A percentile compares a stretch with the other conserved stretches of the same genome.
Conservation (phyloP, 106 monocot genomes). For the Chionographis japonica region DNA sequence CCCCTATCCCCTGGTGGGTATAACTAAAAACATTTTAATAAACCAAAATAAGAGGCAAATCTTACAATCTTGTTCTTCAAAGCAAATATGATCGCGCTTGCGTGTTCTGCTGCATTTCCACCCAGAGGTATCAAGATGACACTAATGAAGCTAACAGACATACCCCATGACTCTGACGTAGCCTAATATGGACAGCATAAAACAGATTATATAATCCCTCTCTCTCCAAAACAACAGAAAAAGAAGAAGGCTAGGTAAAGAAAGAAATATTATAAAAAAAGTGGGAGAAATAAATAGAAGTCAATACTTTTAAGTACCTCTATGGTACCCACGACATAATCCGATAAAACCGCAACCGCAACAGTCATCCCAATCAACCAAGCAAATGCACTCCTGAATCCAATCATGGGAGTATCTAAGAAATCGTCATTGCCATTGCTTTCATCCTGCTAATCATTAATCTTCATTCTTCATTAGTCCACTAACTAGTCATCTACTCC, state of each 20-base stretch:
- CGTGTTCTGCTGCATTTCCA: slow-evolving; percentile 90
- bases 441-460: neutral
- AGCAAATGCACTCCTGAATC: slow-evolving; percentile 39
- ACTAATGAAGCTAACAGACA: slow-evolving; percentile 64
- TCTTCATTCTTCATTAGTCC: no score
- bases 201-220: no score
- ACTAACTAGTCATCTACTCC: no score
- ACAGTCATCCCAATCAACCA: slow-evolving; percentile 49
- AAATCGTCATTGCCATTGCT: neutral
- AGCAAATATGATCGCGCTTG: slow-evolving; percentile 85
- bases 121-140: slow-evolving; percentile 71
- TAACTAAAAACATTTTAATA: no score
- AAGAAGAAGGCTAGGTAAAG: no score
- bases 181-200: slow-evolving; percentile 9
- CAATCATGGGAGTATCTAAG: slow-evolving; percentile 19
- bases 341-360: slow-evolving; percentile 48
- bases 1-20: no score
- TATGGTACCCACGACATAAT: slow-evolving; percentile 53
- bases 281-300: neutral
- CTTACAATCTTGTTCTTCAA: slow-evolving; percentile 57
- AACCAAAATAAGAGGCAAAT: no score
- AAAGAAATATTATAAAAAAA: neutral
- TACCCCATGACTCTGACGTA: slow-evolving; percentile 50
- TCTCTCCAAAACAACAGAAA: no score
- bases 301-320: slow-evolving; percentile 28